Evolutionary conservation across 805 yeast species (phyloP).

Genomic region (Candida silvicultrix): DNA sequence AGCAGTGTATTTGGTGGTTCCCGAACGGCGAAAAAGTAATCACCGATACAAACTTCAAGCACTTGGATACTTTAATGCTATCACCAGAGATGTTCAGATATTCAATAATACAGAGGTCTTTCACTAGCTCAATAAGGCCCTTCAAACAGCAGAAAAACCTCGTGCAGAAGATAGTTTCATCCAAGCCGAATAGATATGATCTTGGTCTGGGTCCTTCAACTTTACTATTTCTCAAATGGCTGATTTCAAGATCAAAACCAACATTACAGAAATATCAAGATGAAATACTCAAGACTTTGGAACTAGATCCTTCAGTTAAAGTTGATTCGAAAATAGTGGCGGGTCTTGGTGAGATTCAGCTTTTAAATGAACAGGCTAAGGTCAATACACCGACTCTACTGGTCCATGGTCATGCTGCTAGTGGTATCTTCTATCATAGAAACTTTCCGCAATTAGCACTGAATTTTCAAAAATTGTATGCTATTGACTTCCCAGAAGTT

Average conservation of each 20-base stretch:
- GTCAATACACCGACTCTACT: slow-evolving; percentile 39
- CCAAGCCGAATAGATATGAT: slow-evolving; percentile 9
- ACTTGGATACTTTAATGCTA: too few species aligned
- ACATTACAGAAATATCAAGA: slow-evolving; percentile 14
- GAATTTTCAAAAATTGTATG: slow-evolving; percentile 51
- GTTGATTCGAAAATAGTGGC: slow-evolving; percentile 4
- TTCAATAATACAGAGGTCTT: neutral
- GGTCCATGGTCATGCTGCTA: slow-evolving; percentile 92
- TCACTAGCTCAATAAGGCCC: neutral
- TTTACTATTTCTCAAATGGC: slow-evolving; percentile 14
- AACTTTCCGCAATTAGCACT: slow-evolving; percentile 50
- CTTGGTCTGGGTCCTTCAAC: slow-evolving; percentile 8
- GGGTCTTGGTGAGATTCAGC: slow-evolving; percentile 18
- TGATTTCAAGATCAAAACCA: slow-evolving; percentile 6
- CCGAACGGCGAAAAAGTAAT: too few species aligned
- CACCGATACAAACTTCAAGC: too few species aligned
- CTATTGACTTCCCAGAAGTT: slow-evolving; percentile 67
- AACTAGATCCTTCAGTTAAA: slow-evolving; percentile 7
- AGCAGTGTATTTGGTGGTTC: too few species aligned
- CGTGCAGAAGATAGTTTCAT: slow-evolving; percentile 10
- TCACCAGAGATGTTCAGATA: too few species aligned
- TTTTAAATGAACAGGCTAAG: slow-evolving; percentile 15
- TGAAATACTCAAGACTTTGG: slow-evolving; percentile 7
- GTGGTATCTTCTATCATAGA: slow-evolving; percentile 72
- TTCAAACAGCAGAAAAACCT: slow-evolving; percentile 3